phyloP scores from a whole-genome alignment of 495 filamentous ascomycete species.

The Beverwykella pulmonaria region DNA sequence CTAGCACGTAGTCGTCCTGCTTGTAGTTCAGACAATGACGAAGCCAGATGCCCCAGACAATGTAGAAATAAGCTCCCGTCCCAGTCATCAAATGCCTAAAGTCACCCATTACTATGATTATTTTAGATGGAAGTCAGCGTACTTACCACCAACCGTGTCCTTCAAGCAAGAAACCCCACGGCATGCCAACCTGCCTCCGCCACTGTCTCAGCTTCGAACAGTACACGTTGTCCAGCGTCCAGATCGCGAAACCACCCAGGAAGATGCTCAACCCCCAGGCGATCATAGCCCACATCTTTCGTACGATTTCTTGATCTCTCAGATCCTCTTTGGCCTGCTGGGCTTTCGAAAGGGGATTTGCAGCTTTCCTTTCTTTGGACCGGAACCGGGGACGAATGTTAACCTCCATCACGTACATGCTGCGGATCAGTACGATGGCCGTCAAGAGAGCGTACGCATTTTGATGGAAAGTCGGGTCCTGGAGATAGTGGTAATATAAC shows the following conservation, averaged over 20 bases:
- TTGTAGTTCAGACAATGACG: constrained; percentile 75
- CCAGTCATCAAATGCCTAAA: constrained; percentile 68
- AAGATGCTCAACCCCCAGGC: constrained; percentile 71
- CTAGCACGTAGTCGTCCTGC: constrained; percentile 73
- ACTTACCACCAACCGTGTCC: constrained; percentile 97
- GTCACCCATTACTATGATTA: constrained; percentile 11
- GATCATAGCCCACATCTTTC: constrained; percentile 78
- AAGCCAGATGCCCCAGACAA: constrained; percentile 85
- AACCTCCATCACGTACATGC: constrained; percentile 89
- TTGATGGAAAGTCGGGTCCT: constrained; percentile 92
- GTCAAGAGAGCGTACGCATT: constrained; percentile 85
- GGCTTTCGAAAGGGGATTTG: constrained; percentile 43
- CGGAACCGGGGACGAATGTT: constrained; percentile 64
- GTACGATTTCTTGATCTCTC: constrained; percentile 62
- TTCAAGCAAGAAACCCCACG: constrained; percentile 89
- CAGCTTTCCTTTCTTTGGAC: constrained; percentile 15
- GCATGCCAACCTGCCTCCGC: constrained; percentile 74
- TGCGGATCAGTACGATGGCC: constrained; percentile 70
- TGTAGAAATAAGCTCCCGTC: constrained; percentile 77
- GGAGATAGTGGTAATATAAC: constrained; percentile 89
- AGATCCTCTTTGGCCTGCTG: constrained; percentile 51
- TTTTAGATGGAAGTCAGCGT: constrained; percentile 14
- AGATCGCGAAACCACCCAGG: constrained; percentile 80
- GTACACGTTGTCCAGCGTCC: constrained; percentile 83
- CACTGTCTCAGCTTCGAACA: constrained; percentile 71